Base-by-base conservation (phyloP, 1,139 yeast genomes). In the Pichia inconspicua region DNA sequence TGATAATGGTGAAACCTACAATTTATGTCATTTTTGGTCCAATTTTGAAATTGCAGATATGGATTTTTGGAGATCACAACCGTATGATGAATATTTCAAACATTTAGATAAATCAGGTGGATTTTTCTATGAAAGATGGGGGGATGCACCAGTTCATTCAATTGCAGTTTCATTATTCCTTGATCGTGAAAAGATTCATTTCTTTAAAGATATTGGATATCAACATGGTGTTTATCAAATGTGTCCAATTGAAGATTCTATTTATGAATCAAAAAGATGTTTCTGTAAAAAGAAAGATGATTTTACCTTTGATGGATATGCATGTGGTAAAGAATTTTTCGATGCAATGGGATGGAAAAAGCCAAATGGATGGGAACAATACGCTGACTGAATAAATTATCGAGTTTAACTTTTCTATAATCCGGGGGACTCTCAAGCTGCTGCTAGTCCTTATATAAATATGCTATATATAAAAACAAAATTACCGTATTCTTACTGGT, bases 61-160 rank as follows among this genome's bases (percentile, higher is more conserved):
- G 65, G 72, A 72, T 47, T 77, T 77, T 56, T 77, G 79, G 74
- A 65, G 82, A 58, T 62, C 72, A 0, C 66, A 72, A 43, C 68
- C 72, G 9, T 78, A 78, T 57, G 65, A 66, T 41, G 69, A 67
- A 19, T 75, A 73, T 55, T 77, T 77, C 50, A 67, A 73, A 3
- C 62, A 70, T 57, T 66, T 77, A 54, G 80, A 78, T 59, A 58
- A 63, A 43, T 62, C 74, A 0, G 82, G 82, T 15, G 83, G 82
- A 1, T 78, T 78, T 55, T 78, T 75, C 59, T 76, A 76, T 59
- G 84, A 78, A 55, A 64, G 82, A 58, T 78, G 84, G 84, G 80
- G 82, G 5, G 82, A 77, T 59, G 81, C 83, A 0, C 82, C 83
- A 2, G 66, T 78, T 43, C 80, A 78, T 58, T 76, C 83, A 3